Evolutionary conservation across 2,329 filamentous ascomycete species (phyloP), one percentile per base, ranked within the genome.

Genomic region (Stylonectria norvegica): DNA sequence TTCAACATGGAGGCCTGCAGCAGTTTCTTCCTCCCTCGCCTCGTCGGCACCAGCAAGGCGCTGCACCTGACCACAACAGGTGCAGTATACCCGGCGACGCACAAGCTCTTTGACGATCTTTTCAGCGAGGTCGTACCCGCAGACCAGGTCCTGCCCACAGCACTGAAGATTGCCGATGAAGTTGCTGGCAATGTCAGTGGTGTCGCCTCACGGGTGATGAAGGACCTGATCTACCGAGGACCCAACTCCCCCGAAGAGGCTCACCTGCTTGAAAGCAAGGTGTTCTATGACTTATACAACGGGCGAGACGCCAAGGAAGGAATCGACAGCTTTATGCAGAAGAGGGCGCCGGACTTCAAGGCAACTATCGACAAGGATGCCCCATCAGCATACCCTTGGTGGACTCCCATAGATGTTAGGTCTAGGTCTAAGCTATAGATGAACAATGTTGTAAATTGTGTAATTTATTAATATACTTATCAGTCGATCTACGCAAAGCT

Each of bases 1-100:
- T 71, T 89, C 54, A 72, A 79, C 43, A 83, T 86, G 76, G 86
- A 90, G 63, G 84, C 82, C 1, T 83, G 78, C 56, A 80, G 75
- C 36, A 82, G 78, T 7, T 89, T 76, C 62, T 89, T 86, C 68
- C 70, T 89, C 23, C 85, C 85, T 3, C 75, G 82, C 0, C 68
- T 89, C 18, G 73, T 89, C 44, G 85, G 86, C 42, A 68, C 75
- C 40, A 75, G 74, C 11, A 73, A 76, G 48, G 83, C 84, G 1
- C 65, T 83, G 59, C 77, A 83, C 55, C 71, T 86, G 20, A 69
- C 79, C 30, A 86, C 84, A 4, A 88, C 84, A 0, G 85, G 85
- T 1, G 65, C 66, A 3, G 80, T 79, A 0, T 85, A 83, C 55
- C 65, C 66, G 4, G 69, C 72, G 12, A 56, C 58, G 1, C 67